Percentiles rank a stretch among this genome's conserved stretches.
Evolutionary conservation across 352 stramenopile genomes (phyloP).

Genomic region (Phytopythium vexans): DNA sequence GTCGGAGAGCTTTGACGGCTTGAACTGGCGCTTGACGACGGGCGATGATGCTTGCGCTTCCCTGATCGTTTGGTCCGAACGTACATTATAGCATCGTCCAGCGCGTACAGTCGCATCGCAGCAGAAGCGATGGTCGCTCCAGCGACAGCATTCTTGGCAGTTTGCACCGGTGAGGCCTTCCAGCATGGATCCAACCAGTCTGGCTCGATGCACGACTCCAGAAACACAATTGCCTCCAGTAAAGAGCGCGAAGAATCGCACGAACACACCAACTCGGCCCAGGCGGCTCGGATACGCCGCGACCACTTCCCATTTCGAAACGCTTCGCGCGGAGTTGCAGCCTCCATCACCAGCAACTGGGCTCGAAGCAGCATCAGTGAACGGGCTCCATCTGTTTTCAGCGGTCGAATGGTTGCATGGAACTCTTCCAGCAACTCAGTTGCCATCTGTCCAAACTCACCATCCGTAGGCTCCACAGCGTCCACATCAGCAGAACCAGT

Average conservation of each 20-base stretch:
- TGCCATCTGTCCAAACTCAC: slow-evolving; percentile 63
- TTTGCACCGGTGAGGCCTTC: slow-evolving; percentile 66
- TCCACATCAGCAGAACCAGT: slow-evolving; percentile 17
- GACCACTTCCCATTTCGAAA: slow-evolving; percentile 76
- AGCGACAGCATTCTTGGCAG: slow-evolving; percentile 49
- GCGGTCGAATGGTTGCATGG: slow-evolving; percentile 38
- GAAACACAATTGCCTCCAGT: slow-evolving; percentile 64
- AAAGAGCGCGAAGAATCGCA: slow-evolving; percentile 44
- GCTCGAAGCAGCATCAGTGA: slow-evolving; percentile 56
- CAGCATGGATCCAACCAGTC: slow-evolving; percentile 78
- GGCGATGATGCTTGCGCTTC: slow-evolving; percentile 41
- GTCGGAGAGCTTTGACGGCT: slow-evolving; percentile 26
- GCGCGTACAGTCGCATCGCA: slow-evolving; percentile 68
- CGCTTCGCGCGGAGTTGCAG: slow-evolving; percentile 71
- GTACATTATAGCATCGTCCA: slow-evolving; percentile 78
- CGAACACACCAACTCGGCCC: slow-evolving; percentile 70
- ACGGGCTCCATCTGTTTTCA: slow-evolving; percentile 30
- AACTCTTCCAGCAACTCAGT: slow-evolving; percentile 72
- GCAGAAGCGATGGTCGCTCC: slow-evolving; percentile 67
- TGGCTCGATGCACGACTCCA: slow-evolving; percentile 71
- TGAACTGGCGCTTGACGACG: slow-evolving; percentile 18
- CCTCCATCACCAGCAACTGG: slow-evolving; percentile 69
- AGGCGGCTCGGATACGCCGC: slow-evolving; percentile 57
- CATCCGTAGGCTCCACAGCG: slow-evolving; percentile 49
- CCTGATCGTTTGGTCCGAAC: slow-evolving; percentile 53